Percentiles rank a stretch among this genome's conserved stretches.
Conservation (phyloP, 2,329 filamentous ascomycete genomes). For the Exophiala sideris region DNA sequence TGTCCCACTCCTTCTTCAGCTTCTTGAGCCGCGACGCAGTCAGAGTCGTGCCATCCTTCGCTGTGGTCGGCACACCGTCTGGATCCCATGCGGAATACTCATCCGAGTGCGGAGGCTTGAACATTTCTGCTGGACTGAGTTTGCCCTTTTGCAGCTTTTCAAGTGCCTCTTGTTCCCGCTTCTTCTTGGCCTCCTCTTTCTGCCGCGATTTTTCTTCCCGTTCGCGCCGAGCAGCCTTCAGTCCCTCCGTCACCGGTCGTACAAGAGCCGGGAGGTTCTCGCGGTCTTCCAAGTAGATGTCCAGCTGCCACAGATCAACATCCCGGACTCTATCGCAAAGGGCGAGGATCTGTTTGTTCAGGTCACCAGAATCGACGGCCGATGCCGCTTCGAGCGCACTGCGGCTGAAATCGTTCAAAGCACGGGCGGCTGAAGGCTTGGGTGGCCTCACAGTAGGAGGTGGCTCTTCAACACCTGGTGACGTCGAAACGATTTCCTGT, state of each 20-base stretch:
- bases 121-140: conserved; percentile 58
- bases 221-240: conserved; percentile 54
- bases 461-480: conserved; percentile 27
- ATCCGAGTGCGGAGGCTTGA: conserved; percentile 45
- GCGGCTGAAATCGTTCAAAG: conserved; percentile 27
- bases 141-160: conserved; percentile 55
- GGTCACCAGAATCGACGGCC: conserved; percentile 46
- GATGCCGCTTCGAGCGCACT: conserved; percentile 43
- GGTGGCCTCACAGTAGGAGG: conserved; percentile 17
- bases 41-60: conserved; percentile 74
- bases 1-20: conserved; percentile 83
- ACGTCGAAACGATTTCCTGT: conserved; percentile 37
- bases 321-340: conserved; percentile 81
- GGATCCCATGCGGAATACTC: conserved; percentile 78
- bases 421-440: conserved; percentile 25
- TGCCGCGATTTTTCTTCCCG: conserved; percentile 50
- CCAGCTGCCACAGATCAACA: conserved; percentile 73
- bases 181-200: conserved; percentile 56
- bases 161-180: conserved; percentile 51
- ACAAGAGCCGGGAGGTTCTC: conserved; percentile 68
- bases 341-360: conserved; percentile 68
- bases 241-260: conserved; percentile 59
- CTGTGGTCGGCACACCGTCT: conserved; percentile 74
- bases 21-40: conserved; percentile 78
- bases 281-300: conserved; percentile 84